These are phyloP conservation scores for Clavariopsis aquatica DNA, from an alignment of 495 filamentous ascomycete species.

Conservation along the genomic window DNA sequence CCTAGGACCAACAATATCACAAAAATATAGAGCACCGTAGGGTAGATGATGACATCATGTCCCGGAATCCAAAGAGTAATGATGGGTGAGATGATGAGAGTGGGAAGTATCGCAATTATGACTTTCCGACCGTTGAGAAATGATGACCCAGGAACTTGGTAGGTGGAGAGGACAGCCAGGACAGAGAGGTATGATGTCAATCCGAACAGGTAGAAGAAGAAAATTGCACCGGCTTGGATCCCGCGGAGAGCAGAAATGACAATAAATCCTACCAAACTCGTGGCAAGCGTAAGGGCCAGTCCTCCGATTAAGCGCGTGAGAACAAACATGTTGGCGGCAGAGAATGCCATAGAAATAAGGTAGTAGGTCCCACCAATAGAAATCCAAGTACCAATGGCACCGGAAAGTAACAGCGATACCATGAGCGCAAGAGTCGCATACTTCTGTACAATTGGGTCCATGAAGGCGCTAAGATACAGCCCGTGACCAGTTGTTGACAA, in stretches of 20 bases:
- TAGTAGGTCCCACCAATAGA: constrained; percentile 62
- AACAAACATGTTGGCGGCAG: constrained; percentile 63
- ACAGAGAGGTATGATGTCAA: constrained; percentile 43
- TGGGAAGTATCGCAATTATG: constrained; percentile 40
- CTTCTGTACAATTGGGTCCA: constrained; percentile 53
- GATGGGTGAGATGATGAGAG: constrained; percentile 42
- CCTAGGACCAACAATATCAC: constrained; percentile 38
- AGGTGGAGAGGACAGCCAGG: constrained; percentile 54
- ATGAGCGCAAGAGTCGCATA: constrained; percentile 60
- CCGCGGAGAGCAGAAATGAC: constrained; percentile 48
- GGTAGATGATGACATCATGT: constrained; percentile 42
- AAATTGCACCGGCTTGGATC: constrained; percentile 39
- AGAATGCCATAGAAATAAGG: constrained; percentile 60
- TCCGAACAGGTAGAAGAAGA: constrained; percentile 43
- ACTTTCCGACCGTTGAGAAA: constrained; percentile 48
- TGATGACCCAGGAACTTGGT: constrained; percentile 56
- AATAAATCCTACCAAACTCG: constrained; percentile 54
- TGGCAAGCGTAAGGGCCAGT: constrained; percentile 55
- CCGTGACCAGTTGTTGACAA: constrained; percentile 60
- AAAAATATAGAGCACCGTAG: constrained; percentile 36
- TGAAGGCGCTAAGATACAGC: constrained; percentile 58
- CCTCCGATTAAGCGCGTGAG: constrained; percentile 61
- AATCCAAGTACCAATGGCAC: constrained; percentile 62
- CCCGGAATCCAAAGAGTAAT: constrained; percentile 36
- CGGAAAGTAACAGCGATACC: constrained; percentile 58